Base-by-base conservation (phyloP, 495 filamentous ascomycete genomes). In the Cercophora samala region DNA sequence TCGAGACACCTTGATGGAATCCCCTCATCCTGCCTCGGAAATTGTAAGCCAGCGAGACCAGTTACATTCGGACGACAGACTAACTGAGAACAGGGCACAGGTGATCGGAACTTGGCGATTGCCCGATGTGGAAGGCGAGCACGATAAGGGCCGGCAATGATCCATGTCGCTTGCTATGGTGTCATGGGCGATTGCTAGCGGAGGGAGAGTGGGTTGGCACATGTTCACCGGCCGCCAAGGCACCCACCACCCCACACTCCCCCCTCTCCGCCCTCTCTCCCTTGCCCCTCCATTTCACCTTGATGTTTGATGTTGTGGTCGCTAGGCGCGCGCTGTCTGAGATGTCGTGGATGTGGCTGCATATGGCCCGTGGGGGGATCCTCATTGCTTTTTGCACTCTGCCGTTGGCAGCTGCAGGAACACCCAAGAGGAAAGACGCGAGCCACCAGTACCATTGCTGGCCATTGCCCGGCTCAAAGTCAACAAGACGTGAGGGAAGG, bases 71-170 rank as follows among this genome's bases (percentile, higher is more conserved):
- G 53, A 23, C 22, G n/a, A 15, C n/a, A 23, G 53, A 19, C 22
- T 56, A 56, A 21, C n/a, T 19, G 22, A 56, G n/a, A 19, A 56
- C n/a, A 56, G n/a, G n/a, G 53, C n/a, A 56, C 53, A 56, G 53
- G 53, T 23, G n/a, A 22, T 4, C 53, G 53, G 53, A 56, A 68
- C 60, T 68, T 63, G 63, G 60, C 53, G 29, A 54, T 63, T 66
- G 11, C 70, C 64, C 26, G 52, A 70, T 73, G 17, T 42, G 70
- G 70, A 66, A 73, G 70, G 70, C 70, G 55, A 63, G 52, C 23
- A 58, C 59, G 70, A 73, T 70, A 73, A 66, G 70, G 32, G 15
- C 61, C 46, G 60, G 66, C 58, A 66, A 65, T 64, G 66, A 64
- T 55, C 63, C 69, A 65, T 65, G 51, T 9, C 23, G 24, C n/a